Evolutionary conservation across 2,329 filamentous ascomycete genomes (phyloP).

Genomic region (Sphaerostilbella broomeana): DNA sequence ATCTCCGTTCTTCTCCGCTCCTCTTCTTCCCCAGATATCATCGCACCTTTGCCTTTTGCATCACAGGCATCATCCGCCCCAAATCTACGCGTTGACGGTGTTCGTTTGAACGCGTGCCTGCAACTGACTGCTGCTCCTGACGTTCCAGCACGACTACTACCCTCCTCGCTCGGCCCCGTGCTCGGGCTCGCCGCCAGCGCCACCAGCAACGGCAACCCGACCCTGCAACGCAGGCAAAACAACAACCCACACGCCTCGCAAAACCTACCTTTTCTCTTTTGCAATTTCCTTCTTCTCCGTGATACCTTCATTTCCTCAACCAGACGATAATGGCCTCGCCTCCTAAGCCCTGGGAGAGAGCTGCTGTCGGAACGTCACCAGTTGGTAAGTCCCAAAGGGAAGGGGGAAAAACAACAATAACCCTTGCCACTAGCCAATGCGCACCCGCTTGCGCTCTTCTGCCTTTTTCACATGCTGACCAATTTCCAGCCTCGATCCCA

Average conservation of each 20-base stretch:
- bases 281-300: not conserved
- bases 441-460: constrained; percentile 13
- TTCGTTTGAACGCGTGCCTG: not conserved
- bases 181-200: not conserved
- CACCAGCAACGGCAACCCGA: not conserved
- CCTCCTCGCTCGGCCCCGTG: not conserved
- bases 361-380: constrained; percentile 23
- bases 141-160: constrained; percentile 5
- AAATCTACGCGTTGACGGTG: no score
- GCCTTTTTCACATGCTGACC: constrained; percentile 20
- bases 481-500: constrained; percentile 22
- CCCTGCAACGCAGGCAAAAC: not conserved
- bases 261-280: not conserved
- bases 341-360: constrained; percentile 94
- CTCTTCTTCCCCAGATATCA: constrained; percentile 1
- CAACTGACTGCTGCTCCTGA: not conserved
- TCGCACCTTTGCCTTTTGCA: constrained; percentile 1
- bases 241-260: not conserved
- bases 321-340: constrained; percentile 60
- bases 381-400: constrained; percentile 3
- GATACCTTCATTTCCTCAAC: constrained; percentile 9
- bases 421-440: not conserved
- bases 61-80: no score
- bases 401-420: no score
- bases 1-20: not conserved